Base-by-base conservation (phyloP, 2,329 filamentous ascomycete species). In the Cercospora sp. region DNA sequence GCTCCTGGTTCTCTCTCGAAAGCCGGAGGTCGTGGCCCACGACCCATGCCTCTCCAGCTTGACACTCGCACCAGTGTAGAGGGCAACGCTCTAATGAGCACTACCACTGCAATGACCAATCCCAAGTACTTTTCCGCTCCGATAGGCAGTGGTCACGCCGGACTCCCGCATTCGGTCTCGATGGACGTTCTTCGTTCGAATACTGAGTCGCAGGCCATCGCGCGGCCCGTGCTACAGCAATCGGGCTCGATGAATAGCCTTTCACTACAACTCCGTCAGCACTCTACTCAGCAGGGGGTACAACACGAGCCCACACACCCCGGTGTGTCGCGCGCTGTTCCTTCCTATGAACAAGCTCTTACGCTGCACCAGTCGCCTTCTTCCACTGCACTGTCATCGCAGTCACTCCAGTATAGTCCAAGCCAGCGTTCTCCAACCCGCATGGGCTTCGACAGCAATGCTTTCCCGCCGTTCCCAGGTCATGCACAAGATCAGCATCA, bases 151-250 rank as follows among this genome's bases (percentile, higher is more conserved):
- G 10, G 20, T n/a, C 36, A 28, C 33, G 31, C 28, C 53, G 55
- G 36, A 31, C 63, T 68, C n/a, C 67, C 65, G 53, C 63, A 68
- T 26, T 68, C 67, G 28, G 60, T 55, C 5, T 68, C 67, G 13
- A 66, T 68, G 67, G 45, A 57, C 30, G 31, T 60, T 8, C 64
- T 66, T 42, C 51, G 67, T 51, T 28, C 57, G 8, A n/a, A 39
- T 10, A 8, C n/a, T 13, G 26, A 28, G 8, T 16, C 39, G 20
- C 30, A 30, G 9, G 12, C 33, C 16, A 6, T 18, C 18, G 61
- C 26, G 31, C 48, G 39, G n/a, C 66, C 62, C 20, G 31, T 51
- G 9, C 58, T 68, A 33, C 62, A 55, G 45, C 62, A 63, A 16
- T 60, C 66, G 4, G 66, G 36, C 6, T 68, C 66, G n/a, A 67